Conservation (phyloP, 768 basidiomycete genomes). For the Auricularia sp. region DNA sequence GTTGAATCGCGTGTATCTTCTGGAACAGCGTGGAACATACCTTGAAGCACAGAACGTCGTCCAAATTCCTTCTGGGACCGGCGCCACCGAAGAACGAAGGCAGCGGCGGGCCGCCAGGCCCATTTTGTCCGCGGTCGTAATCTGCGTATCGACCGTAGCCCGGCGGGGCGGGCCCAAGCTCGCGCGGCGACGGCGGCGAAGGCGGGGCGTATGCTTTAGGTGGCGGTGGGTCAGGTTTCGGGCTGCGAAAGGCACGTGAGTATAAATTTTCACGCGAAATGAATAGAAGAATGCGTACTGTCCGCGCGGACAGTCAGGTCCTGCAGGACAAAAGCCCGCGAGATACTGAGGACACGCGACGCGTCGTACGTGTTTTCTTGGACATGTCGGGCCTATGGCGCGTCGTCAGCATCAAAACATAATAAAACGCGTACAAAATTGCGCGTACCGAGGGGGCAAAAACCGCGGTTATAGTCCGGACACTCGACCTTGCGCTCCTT, state of each 20-base stretch:
- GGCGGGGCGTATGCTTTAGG: conserved; percentile 70
- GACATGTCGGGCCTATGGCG: conserved; percentile 66
- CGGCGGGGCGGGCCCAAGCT: conserved; percentile 84
- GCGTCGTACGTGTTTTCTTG: conserved; percentile 84
- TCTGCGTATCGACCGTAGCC: conserved; percentile 81
- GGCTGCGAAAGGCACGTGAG: background rate
- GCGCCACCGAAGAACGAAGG: conserved; percentile 17
- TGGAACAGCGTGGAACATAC: conserved; percentile 25
- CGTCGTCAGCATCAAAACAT: conserved; percentile 1
- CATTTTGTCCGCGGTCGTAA: conserved; percentile 42
- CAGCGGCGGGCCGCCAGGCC: conserved; percentile 23
- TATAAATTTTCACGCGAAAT: background rate
- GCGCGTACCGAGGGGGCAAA: conserved; percentile 74
- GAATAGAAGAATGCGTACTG: conserved; percentile 51
- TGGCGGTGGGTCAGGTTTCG: conserved; percentile 35
- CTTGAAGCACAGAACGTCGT: conserved; percentile 84
- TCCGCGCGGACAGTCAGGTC: conserved; percentile 76
- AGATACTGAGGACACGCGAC: conserved; percentile 86
- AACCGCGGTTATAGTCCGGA: conserved; percentile 91
- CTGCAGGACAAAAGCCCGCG: conserved; percentile 86
- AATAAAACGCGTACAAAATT: conserved; percentile 14
- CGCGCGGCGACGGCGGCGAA: conserved; percentile 60
- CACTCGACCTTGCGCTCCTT: conserved; percentile 88
- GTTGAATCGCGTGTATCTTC: too few species aligned
- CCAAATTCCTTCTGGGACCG: conserved; percentile 57